Evolutionary conservation across 495 filamentous ascomycete species (phyloP).

Genomic region (Hypoxylon intermedium): DNA sequence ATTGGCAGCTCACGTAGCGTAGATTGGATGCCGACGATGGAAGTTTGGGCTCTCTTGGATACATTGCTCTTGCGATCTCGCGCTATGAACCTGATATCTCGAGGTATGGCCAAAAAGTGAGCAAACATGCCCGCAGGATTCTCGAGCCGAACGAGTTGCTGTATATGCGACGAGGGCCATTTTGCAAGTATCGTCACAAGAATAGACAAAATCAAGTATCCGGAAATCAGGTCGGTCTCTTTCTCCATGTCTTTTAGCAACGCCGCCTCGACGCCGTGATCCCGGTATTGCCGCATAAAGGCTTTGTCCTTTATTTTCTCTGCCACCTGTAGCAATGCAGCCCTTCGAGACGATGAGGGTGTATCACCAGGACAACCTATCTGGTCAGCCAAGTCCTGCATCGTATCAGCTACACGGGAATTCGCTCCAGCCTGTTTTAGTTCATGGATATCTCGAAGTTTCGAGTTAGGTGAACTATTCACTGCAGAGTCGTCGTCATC

Average conservation of each 20-base stretch:
- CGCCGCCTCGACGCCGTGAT: conserved; percentile 72
- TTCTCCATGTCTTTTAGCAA: conserved; percentile 64
- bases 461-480: conserved; percentile 68
- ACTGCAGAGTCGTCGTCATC: conserved; percentile 64
- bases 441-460: conserved; percentile 72
- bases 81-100: conserved; percentile 61
- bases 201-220: conserved; percentile 63
- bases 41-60: conserved; percentile 65
- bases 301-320: conserved; percentile 71
- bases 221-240: conserved; percentile 63
- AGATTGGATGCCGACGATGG: conserved; percentile 60
- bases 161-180: conserved; percentile 55
- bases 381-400: conserved; percentile 84
- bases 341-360: conserved; percentile 54
- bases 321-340: conserved; percentile 71
- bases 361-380: conserved; percentile 67
- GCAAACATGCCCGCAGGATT: conserved; percentile 59
- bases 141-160: conserved; percentile 58
- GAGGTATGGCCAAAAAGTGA: conserved; percentile 57
- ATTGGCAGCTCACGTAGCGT: conserved; percentile 57
- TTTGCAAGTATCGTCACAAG: conserved; percentile 63
- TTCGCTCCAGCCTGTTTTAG: conserved; percentile 85
- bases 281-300: conserved; percentile 74
- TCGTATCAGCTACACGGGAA: conserved; percentile 77
- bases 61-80: conserved; percentile 73